Base-by-base conservation (phyloP, 1,284 basidiomycete species). In the Neolentinus lepideus region DNA sequence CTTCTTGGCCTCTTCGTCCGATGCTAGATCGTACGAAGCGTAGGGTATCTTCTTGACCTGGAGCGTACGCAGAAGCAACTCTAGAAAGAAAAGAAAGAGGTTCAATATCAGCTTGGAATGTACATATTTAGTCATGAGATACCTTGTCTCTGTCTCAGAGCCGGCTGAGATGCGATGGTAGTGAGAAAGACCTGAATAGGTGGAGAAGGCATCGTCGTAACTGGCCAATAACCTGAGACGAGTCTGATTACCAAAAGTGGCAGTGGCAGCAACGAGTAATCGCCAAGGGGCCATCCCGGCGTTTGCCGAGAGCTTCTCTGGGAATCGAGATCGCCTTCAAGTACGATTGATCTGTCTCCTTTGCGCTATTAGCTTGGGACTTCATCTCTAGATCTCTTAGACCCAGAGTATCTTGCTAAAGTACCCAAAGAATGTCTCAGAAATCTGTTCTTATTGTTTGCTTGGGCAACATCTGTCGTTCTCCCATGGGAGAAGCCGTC, bases 21-120 rank as follows among this genome's bases (percentile, higher is more conserved):
- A 90, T 29, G 90, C 90, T 46, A 92, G 76, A 69, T 92, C 89
- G 65, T 90, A 92, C 12, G 87, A 85, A 1, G 74, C 83, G 70
- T 85, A 92, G 3, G 81, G 76, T 55, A 91, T 87, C 72, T 88
- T 91, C 79, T 90, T 90, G 66, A 85, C 82, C 69, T 91, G 88
- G 57, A 91, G 72, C 57, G 85, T 86, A 46, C 89, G 83, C 54
- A 91, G 69, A 48, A 91, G 71, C 63, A 85, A 87, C 64, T 89
- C 86, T 89, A 65, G 46, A 54, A n/a, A 36, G 55, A n/a, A 46
- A 19, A 1, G 21, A 21, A 22, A 33, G 25, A 19, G n/a, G 27
- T 8, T 10, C 21, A 33, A 8, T 25, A 22, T 25, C 16, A 3
- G 19, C 16, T 16, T n/a, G 24, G 26, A 22, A 21, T 29, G 35